Conservation (phyloP, 768 basidiomycete genomes). For the Mycena rosella region DNA sequence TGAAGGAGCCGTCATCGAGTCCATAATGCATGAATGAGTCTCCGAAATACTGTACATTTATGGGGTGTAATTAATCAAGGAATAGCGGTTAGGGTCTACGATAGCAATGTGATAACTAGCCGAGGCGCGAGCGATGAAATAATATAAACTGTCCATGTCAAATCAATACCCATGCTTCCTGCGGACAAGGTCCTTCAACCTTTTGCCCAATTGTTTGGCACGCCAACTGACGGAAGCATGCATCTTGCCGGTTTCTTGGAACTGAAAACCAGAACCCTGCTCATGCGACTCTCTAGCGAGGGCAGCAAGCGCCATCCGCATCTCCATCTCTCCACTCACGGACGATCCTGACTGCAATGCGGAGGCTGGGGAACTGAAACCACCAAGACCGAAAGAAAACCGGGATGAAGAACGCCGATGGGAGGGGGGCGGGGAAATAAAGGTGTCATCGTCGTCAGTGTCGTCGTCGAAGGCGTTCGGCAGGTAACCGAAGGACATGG, state of each 20-base stretch:
- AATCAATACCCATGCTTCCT: constrained; percentile 24
- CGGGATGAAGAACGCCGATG: constrained; percentile 32
- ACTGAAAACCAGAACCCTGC: constrained; percentile 31
- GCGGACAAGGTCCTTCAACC: constrained; percentile 50
- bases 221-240: constrained; percentile 31
- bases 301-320: constrained; percentile 66
- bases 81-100: constrained; percentile 24
- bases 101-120: constrained; percentile 29
- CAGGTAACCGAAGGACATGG: constrained; percentile 40
- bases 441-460: constrained; percentile 44
- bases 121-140: no score
- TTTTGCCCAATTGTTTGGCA: constrained; percentile 48
- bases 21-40: no score
- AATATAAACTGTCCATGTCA: not conserved
- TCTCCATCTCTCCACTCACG: constrained; percentile 70
- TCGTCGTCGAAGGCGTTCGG: constrained; percentile 48
- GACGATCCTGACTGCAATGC: constrained; percentile 57
- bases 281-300: constrained; percentile 42
- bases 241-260: constrained; percentile 37
- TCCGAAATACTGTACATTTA: constrained; percentile 16
- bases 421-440: constrained; percentile 35
- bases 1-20: no score
- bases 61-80: constrained; percentile 21
- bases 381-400: constrained; percentile 46
- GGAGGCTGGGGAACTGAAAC: constrained; percentile 39